A percentile compares a stretch with the other conserved stretches of the same genome.
Evolutionary conservation across 345 rosid genomes (phyloP).

Genomic region (Crucihimalaya himalaica): DNA sequence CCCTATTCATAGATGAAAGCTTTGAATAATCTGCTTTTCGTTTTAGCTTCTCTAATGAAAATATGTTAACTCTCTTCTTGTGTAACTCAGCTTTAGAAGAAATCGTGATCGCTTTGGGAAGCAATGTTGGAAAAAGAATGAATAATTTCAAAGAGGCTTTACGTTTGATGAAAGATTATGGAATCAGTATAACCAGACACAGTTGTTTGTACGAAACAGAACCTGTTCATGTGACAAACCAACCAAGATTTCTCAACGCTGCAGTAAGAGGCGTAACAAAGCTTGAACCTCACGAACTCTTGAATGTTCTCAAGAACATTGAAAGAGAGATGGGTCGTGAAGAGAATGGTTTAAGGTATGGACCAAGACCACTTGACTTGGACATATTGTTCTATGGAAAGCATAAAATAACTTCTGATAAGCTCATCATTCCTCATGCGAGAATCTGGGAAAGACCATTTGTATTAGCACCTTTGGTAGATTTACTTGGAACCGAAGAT

Average conservation of each 20-base stretch:
- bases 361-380: slow-evolving; percentile 85
- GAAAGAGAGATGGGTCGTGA: slow-evolving; percentile 81
- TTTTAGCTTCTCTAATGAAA: too few relatives aligned
- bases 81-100: slow-evolving; percentile 51
- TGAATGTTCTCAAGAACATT: slow-evolving; percentile 66
- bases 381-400: slow-evolving; percentile 86
- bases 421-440: slow-evolving; percentile 74
- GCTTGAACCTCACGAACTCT: slow-evolving; percentile 75
- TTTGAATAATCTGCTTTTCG: too few relatives aligned
- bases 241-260: slow-evolving; percentile 84
- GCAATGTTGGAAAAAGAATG: slow-evolving; percentile 79
- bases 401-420: slow-evolving; percentile 55
- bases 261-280: slow-evolving; percentile 79
- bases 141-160: slow-evolving; percentile 65
- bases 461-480: slow-evolving; percentile 85
- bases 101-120: slow-evolving; percentile 86
- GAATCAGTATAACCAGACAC: slow-evolving; percentile 64
- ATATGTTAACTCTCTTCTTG: neutral
- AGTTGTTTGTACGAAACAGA: slow-evolving; percentile 82
- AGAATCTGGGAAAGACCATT: slow-evolving; percentile 88
- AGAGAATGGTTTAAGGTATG: slow-evolving; percentile 62
- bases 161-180: slow-evolving; percentile 56
- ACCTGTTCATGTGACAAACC: slow-evolving; percentile 85
- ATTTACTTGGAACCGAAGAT: slow-evolving; percentile 62
- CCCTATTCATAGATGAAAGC: too few relatives aligned